Percentiles rank a stretch among this genome's conserved stretches.
These are phyloP conservation scores for Nicotiana attenuata DNA, from an alignment of 257 asterid species.

Conservation along the genomic window DNA sequence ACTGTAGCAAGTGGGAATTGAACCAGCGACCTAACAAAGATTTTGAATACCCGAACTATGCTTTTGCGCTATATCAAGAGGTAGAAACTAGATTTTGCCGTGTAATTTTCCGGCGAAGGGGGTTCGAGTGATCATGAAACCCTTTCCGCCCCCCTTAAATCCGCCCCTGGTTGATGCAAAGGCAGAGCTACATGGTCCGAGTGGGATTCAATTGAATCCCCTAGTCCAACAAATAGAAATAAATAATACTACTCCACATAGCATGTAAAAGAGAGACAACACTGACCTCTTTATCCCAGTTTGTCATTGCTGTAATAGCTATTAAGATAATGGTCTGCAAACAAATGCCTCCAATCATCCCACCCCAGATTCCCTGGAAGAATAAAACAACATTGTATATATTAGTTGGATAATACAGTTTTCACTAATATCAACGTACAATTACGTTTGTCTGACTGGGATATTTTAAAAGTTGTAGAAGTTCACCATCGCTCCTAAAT, in stretches of 20 bases:
- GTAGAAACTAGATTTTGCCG: too few relatives aligned
- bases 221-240: not conserved
- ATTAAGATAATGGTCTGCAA: slow-evolving; percentile 71
- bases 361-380: slow-evolving; percentile 86
- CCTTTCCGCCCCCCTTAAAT: too few relatives aligned
- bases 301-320: slow-evolving; percentile 40
- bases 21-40: too few relatives aligned
- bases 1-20: too few relatives aligned
- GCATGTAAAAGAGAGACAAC: not conserved
- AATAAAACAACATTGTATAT: not conserved
- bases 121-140: too few relatives aligned
- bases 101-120: too few relatives aligned
- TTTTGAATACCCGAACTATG: too few relatives aligned
- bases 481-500: slow-evolving; percentile 46
- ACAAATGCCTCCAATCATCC: slow-evolving; percentile 70
- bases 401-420: not conserved
- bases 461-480: not conserved
- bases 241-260: not conserved
- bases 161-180: not conserved
- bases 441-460: not conserved
- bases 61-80: too few relatives aligned
- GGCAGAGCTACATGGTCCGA: not conserved
- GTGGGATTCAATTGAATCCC: too few relatives aligned
- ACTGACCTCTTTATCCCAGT: slow-evolving; percentile 78
- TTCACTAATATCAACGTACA: not conserved